Evolutionary conservation across 306 rosid genomes (phyloP).

Genomic region (Prunus davidiana): DNA sequence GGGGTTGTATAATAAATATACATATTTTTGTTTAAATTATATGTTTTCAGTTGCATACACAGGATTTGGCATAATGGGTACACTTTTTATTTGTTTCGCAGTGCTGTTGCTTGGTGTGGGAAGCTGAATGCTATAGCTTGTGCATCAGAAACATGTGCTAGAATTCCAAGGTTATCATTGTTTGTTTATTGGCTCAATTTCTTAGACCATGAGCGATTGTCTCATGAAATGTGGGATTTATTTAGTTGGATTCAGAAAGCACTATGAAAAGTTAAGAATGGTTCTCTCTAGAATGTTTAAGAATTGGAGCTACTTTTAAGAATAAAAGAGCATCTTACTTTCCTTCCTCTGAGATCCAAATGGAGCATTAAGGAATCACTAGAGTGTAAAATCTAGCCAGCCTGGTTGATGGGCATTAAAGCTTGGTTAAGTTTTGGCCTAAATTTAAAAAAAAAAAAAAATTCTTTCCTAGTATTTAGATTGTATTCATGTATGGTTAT

Average conservation of each 20-base stretch:
- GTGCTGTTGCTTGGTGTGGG: constrained; percentile 96
- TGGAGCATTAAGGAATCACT: neutral
- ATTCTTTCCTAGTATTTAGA: neutral
- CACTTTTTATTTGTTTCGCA: constrained; percentile 29
- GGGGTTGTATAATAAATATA: neutral
- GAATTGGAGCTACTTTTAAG: neutral
- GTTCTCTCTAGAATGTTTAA: neutral
- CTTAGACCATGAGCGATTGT: neutral
- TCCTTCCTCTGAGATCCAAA: neutral
- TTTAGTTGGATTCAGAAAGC: constrained; percentile 3
- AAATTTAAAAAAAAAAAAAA: neutral
- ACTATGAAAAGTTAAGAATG: neutral
- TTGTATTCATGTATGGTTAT: neutral
- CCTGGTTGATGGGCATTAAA: neutral
- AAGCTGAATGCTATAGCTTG: constrained; percentile 96
- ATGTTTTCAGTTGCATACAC: neutral
- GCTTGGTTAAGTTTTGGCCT: neutral
- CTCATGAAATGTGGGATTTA: neutral
- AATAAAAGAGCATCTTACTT: neutral
- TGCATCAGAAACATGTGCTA: constrained; percentile 92
- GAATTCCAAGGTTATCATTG: constrained; percentile 80
- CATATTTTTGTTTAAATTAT: neutral
- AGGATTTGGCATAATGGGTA: constrained; percentile 1
- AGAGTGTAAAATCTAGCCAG: neutral
- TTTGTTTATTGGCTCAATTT: constrained; percentile 1